Evolutionary conservation across 805 yeast species (phyloP).

Genomic region (Candida takata): DNA sequence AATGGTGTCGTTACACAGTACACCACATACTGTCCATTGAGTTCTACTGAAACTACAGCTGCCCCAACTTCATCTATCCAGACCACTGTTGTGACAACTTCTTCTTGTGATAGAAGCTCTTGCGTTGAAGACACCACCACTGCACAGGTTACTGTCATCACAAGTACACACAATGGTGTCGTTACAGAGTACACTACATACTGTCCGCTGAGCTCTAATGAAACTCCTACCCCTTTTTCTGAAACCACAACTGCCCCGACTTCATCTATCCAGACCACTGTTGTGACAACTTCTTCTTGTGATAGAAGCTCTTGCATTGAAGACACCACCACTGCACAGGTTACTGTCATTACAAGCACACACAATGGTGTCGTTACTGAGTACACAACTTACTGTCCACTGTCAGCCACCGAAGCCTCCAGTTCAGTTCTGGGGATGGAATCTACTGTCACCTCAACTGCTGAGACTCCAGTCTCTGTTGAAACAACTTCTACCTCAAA

Average conservation of each 20-base stretch:
- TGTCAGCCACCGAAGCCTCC: slow-evolving; percentile 3
- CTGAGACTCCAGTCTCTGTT: neutral
- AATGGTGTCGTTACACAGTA: slow-evolving; percentile 24
- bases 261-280: neutral
- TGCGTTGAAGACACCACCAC: slow-evolving; percentile 9
- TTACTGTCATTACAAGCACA: slow-evolving; percentile 29
- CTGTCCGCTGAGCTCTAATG: slow-evolving; percentile 14
- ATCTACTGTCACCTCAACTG: slow-evolving; percentile 3
- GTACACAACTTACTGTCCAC: slow-evolving; percentile 38
- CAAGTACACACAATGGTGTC: slow-evolving; percentile 27
- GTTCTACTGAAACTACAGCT: neutral
- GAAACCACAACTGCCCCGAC: neutral
- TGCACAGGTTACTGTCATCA: slow-evolving; percentile 22
- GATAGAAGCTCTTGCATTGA: slow-evolving; percentile 23
- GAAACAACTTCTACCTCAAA: no score
- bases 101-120: slow-evolving; percentile 9
- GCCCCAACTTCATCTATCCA: neutral
- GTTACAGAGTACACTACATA: slow-evolving; percentile 21
- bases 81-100: neutral
- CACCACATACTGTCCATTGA: slow-evolving; percentile 22
- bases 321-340: slow-evolving; percentile 17
- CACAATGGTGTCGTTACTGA: slow-evolving; percentile 25
- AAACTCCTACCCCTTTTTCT: no score
- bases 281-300: slow-evolving; percentile 22
- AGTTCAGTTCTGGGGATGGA: neutral